Evolutionary conservation across 164 flowering plant species (phyloP), one percentile per base, ranked within the genome.

Genomic region (Nymphaea colorata): DNA sequence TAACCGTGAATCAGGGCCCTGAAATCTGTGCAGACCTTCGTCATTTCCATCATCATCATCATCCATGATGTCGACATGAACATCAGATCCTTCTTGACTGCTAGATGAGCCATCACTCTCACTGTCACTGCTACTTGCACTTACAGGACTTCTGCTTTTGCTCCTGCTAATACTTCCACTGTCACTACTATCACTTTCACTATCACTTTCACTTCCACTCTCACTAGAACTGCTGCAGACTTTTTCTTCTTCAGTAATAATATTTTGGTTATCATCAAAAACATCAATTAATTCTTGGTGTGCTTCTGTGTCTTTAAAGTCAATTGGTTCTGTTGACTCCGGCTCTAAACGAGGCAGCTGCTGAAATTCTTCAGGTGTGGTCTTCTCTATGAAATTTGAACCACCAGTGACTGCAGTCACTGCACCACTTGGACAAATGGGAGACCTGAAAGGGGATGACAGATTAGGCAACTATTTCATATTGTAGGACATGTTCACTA

Each of bases 21-120:
- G 80, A 67, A 77, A 61, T 47, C 55, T 2, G 12, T 6, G 55
- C 55, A 47, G 12, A 6, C 55, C 55, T 47, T 47, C 55, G 2
- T 47, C 55, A 47, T 47, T 47, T 0, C 55, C 55, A 65, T 83
- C 77, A 82, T 86, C 97, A 62, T 89, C 98, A 74, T 91, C 82
- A 41, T 82, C 75, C 85, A 92, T 85, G 17, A 95, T 95, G 77
- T 95, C 94, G 53, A 95, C 94, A 68, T 95, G 97, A 78, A 81
- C 93, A 76, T 95, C 99, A 68, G 97, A 89, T 5, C 85, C 94
- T 79, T 92, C 87, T 79, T 90, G 87, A 79, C 96, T 89, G 76
- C 86, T 88, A 60, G 90, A 82, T 70, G 96, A 84, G 65, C 80
- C 86, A 81, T 91, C 99, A 75, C 87, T 86, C 59, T 90, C 98